A percentile compares a stretch with the other conserved stretches of the same genome.
phyloP scores from a whole-genome alignment of 768 basidiomycete genomes.

The Krasilnikovozyma curviuscula region DNA sequence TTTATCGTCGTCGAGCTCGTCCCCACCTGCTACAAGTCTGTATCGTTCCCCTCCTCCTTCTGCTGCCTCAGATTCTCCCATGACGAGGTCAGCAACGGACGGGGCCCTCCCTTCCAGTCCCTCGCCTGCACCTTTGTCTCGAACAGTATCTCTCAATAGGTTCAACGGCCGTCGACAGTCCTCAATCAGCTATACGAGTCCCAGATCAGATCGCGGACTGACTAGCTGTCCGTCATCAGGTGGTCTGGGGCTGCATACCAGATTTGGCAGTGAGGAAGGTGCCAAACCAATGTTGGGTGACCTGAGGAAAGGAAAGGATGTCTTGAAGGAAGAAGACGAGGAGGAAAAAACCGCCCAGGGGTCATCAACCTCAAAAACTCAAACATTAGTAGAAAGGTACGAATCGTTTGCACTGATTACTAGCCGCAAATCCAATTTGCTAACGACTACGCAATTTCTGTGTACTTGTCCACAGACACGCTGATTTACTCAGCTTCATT shows the following conservation, averaged over 20 bases:
- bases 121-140: neutral
- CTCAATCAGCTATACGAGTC: neutral
- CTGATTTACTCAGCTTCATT: slow-evolving; percentile 6
- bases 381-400: slow-evolving; percentile 4
- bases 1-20: too few relatives aligned
- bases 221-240: neutral
- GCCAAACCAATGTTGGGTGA: neutral
- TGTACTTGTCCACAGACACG: neutral
- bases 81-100: neutral
- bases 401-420: neutral
- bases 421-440: neutral
- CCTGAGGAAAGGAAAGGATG: neutral
- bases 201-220: neutral
- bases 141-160: neutral
- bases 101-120: neutral
- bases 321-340: neutral
- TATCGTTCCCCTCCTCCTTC: neutral
- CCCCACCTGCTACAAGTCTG: too few relatives aligned
- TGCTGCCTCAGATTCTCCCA: neutral
- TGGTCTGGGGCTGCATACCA: neutral
- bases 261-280: neutral
- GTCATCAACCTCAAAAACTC: neutral
- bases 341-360: neutral
- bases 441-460: neutral
- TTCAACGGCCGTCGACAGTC: neutral